Evolutionary conservation across 495 filamentous ascomycete species (phyloP).

Genomic region (Barbatosphaeria neglecta): DNA sequence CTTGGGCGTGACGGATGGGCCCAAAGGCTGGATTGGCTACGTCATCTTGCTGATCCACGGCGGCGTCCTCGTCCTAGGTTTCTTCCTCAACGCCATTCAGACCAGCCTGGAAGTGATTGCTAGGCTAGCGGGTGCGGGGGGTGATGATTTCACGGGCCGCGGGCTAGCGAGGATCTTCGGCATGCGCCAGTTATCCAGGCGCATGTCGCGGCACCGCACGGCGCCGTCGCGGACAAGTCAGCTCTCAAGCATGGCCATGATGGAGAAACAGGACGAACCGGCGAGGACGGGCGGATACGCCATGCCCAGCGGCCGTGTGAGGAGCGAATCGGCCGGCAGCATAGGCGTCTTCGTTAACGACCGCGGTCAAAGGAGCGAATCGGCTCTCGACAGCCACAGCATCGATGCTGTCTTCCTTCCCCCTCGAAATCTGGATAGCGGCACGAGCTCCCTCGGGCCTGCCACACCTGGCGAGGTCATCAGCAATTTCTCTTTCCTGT

Average conservation of each 20-base stretch:
- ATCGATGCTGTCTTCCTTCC: slow-evolving; percentile 26
- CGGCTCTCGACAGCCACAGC: slow-evolving; percentile 29
- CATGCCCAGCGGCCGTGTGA: slow-evolving; percentile 48
- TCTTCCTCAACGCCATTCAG: slow-evolving; percentile 84
- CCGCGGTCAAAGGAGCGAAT: slow-evolving; percentile 26
- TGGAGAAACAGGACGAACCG: slow-evolving; percentile 47
- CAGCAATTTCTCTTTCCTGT: slow-evolving; percentile 57
- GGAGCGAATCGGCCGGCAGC: slow-evolving; percentile 73
- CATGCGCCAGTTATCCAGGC: slow-evolving; percentile 79
- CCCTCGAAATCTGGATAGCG: slow-evolving; percentile 21
- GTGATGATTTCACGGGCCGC: slow-evolving; percentile 56
- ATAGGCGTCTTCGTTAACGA: slow-evolving; percentile 55
- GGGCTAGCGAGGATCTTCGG: slow-evolving; percentile 88
- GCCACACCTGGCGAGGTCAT: slow-evolving; percentile 53
- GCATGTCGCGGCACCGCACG: slow-evolving; percentile 47
- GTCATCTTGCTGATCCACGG: slow-evolving; percentile 79
- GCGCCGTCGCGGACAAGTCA: slow-evolving; percentile 59
- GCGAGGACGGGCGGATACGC: slow-evolving; percentile 50
- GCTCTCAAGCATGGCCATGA: slow-evolving; percentile 69
- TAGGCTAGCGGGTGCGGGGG: slow-evolving; percentile 67
- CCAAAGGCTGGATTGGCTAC: slow-evolving; percentile 93
- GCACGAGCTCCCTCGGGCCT: slow-evolving; percentile 48
- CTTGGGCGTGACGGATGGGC: slow-evolving; percentile 58
- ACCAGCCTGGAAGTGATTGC: slow-evolving; percentile 81
- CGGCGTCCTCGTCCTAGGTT: slow-evolving; percentile 80